Base-by-base conservation (phyloP, 2,329 filamentous ascomycete species). In the Aspergillus puulaauensis region DNA sequence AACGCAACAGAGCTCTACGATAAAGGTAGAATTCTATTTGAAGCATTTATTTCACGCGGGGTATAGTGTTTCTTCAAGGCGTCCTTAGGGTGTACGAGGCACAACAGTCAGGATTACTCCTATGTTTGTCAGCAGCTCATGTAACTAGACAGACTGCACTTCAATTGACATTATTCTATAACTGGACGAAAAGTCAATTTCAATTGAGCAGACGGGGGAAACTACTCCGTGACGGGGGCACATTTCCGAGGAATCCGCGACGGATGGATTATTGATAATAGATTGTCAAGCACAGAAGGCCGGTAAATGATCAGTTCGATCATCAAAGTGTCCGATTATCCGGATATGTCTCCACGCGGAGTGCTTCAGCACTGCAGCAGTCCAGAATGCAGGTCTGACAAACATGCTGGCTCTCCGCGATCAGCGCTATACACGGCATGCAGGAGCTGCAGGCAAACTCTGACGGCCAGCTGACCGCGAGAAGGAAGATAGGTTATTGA, bases 331-430 rank as follows among this genome's bases (percentile, higher is more conserved):
- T 37, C 3, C 15, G 51, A 27, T 46, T 46, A 45, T 45, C 35
- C 51, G 21, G 41, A 44, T 31, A 17, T 43, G 35, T 31, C 14
- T 43, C 8, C 17, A 44, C 23, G 24, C 19, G 17, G 21, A 14
- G 33, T 11, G 23, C 14, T 43, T 44, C 27, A 37, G n/a, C 31
- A 50, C 14, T 23, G 31, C 27, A 45, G 24, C 31, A 50, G 47
- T 58, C 51, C 54, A 58, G 56, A 58, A 54, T 58, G 56, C 40
- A 54, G 24, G 54, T 44, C 47, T 58, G 51, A 58, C 56, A 58
- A 58, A 58, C 51, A 39, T 48, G 33, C 23, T n/a, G 37, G 23
- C 8, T 23, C 27, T 31, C 27, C 27, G 27, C 27, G 49, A 56
- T 56, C 24, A 41, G 31, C 46, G 35, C 5, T 31, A 49, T 27